Conservation (phyloP, 2,329 filamentous ascomycete species). For the Alternaria sp. region DNA sequence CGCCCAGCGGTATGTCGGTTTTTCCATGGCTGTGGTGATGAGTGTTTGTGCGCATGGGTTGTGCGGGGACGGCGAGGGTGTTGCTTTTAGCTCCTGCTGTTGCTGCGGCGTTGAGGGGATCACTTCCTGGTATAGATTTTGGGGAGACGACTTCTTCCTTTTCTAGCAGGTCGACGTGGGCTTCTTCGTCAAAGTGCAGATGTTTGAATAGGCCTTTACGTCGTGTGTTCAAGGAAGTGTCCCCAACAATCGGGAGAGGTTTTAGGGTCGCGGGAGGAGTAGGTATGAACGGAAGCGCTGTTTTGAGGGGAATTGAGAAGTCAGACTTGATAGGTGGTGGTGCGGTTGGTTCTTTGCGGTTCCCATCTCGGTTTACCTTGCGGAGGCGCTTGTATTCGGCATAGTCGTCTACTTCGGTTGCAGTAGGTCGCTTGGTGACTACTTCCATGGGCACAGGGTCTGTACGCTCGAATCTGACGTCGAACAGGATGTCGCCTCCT, state of each 20-base stretch:
- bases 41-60: neutral
- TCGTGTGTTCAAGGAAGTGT: constrained; percentile 4
- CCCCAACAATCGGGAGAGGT: neutral
- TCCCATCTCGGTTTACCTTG: constrained; percentile 31
- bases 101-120: constrained; percentile 10
- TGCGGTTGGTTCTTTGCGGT: constrained; percentile 12
- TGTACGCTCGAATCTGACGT: constrained; percentile 52
- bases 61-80: constrained; percentile 3
- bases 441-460: constrained; percentile 48
- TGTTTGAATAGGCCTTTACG: constrained; percentile 19
- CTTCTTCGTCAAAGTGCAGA: constrained; percentile 20
- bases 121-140: constrained; percentile 14
- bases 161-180: constrained; percentile 1
- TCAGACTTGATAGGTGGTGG: neutral
- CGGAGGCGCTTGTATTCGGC: constrained; percentile 57
- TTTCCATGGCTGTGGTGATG: neutral
- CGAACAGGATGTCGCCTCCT: constrained; percentile 47
- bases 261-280: constrained; percentile 1
- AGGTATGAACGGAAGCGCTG: constrained; percentile 25
- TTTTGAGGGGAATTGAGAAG: constrained; percentile 15
- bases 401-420: constrained; percentile 60
- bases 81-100: constrained; percentile 2
- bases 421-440: constrained; percentile 52
- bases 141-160: constrained; percentile 21
- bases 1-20: neutral